Percentiles rank a stretch among this genome's conserved stretches.
Evolutionary conservation across 2,329 filamentous ascomycete species (phyloP).

Genomic region (Calonectria fujianensis): DNA sequence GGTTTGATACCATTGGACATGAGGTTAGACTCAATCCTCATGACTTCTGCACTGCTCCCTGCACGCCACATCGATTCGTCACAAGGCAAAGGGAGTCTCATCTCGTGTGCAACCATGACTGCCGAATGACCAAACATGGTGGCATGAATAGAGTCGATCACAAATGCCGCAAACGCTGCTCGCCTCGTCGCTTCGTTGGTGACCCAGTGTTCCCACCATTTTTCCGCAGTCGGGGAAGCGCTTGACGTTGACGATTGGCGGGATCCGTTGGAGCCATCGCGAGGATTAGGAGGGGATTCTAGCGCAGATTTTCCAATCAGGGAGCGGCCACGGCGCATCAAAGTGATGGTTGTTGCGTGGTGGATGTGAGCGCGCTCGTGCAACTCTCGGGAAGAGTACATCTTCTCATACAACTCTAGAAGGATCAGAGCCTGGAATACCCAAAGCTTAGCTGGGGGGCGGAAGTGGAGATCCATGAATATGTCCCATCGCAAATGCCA

Average conservation of each 20-base stretch:
- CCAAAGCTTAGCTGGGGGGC: slow-evolving; percentile 95
- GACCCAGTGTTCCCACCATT: slow-evolving; percentile 98
- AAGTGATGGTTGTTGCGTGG: slow-evolving; percentile 93
- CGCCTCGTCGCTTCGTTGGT: slow-evolving; percentile 92
- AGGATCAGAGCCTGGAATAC: slow-evolving; percentile 93
- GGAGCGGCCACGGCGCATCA: slow-evolving; percentile 95
- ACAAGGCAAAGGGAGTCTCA: slow-evolving; percentile 92
- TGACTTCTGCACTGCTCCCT: slow-evolving; percentile 89
- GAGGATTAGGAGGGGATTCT: slow-evolving; percentile 86
- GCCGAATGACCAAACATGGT: slow-evolving; percentile 99
- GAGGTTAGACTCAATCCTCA: slow-evolving; percentile 86
- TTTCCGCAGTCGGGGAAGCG: slow-evolving; percentile 82
- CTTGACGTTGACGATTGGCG: slow-evolving; percentile 78
- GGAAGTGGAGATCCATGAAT: slow-evolving; percentile 92
- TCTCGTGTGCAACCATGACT: slow-evolving; percentile 97
- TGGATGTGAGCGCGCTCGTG: slow-evolving; percentile 98
- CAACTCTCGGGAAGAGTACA: slow-evolving; percentile 93
- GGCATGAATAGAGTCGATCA: slow-evolving; percentile 95
- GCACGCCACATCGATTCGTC: slow-evolving; percentile 96
- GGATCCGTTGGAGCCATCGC: slow-evolving; percentile 75
- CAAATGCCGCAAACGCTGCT: slow-evolving; percentile 93
- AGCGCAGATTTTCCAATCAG: slow-evolving; percentile 89
- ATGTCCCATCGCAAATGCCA: slow-evolving; percentile 98
- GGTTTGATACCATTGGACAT: slow-evolving; percentile 88
- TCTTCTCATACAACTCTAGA: slow-evolving; percentile 96